Evolutionary conservation across 2,329 filamentous ascomycete species (phyloP).

Genomic region (Fusarium napiforme): DNA sequence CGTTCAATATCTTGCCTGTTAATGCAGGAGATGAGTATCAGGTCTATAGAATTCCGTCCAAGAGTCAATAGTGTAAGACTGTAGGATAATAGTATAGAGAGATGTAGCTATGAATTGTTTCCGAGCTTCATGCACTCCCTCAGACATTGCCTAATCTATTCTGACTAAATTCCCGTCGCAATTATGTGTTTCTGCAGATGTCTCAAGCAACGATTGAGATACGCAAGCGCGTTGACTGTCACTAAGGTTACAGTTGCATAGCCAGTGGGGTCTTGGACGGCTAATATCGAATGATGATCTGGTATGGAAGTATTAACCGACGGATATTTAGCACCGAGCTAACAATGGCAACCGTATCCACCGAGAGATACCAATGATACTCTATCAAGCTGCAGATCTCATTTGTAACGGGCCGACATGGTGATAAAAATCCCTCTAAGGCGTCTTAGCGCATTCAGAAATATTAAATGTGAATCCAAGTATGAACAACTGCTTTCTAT

Average conservation of each 20-base stretch:
- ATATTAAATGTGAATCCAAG: neutral
- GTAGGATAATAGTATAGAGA: rapidly evolving
- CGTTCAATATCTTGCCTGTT: constrained; percentile 46
- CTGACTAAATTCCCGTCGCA: rapidly evolving
- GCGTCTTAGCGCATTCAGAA: neutral
- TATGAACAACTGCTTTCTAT: too few relatives aligned
- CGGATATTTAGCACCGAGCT: neutral
- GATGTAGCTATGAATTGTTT: neutral
- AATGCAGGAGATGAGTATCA: constrained; percentile 47
- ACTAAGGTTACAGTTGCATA: too few relatives aligned
- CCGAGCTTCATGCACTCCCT: too few relatives aligned
- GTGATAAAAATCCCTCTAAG: neutral
- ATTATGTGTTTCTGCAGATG: too few relatives aligned
- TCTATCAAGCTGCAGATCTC: neutral
- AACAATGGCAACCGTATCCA: neutral
- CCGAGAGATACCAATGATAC: neutral
- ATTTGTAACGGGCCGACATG: neutral
- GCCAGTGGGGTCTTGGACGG: neutral
- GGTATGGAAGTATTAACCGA: neutral
- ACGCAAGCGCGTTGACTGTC: rapidly evolving
- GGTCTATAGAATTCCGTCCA: constrained; percentile 39
- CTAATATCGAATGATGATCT: too few relatives aligned
- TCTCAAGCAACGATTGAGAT: neutral
- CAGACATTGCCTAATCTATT: too few relatives aligned
- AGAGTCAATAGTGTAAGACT: neutral